Conservation (phyloP, 768 basidiomycete genomes). For the Botryobasidium botryosum region DNA sequence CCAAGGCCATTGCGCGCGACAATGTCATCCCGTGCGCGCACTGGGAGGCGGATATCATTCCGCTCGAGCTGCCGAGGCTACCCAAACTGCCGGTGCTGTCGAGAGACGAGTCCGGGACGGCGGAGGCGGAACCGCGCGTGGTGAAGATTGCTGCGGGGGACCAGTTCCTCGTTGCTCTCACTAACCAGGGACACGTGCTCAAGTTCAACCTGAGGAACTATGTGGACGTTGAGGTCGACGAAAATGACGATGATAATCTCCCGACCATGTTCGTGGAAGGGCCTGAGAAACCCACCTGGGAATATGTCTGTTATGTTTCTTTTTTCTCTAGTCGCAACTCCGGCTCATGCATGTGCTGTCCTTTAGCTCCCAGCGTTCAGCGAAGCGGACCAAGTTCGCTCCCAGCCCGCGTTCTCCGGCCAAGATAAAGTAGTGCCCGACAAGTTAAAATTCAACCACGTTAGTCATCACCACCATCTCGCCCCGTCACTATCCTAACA, state of each 20-base stretch:
- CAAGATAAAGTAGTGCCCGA: conserved; percentile 1
- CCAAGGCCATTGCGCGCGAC: conserved; percentile 14
- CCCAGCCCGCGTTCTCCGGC: too few species aligned
- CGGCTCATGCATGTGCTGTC: background rate
- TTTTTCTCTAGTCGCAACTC: background rate
- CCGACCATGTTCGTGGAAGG: background rate
- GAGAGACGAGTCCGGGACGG: conserved; percentile 6
- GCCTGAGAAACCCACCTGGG: conserved; percentile 26
- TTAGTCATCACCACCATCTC: too few species aligned
- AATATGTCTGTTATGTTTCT: conserved; percentile 40
- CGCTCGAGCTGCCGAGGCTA: conserved; percentile 45
- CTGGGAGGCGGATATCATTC: conserved; percentile 41
- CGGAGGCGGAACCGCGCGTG: conserved; percentile 23
- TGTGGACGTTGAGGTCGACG: conserved; percentile 25
- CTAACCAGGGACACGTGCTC: conserved; percentile 62
- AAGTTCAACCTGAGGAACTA: conserved; percentile 28
- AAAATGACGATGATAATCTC: conserved; percentile 21
- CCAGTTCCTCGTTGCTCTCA: conserved; percentile 57
- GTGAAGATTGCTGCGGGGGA: conserved; percentile 72
- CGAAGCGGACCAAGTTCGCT: conserved; percentile 38
- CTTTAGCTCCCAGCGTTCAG: conserved; percentile 57
- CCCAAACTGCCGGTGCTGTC: conserved; percentile 33
- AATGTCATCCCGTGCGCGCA: conserved; percentile 38
- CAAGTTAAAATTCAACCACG: conserved; percentile 7
- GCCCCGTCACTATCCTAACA: conserved; percentile 8